These are phyloP conservation scores for Rosa hybrid DNA, from an alignment of 331 rosid species.

Conservation along the genomic window DNA sequence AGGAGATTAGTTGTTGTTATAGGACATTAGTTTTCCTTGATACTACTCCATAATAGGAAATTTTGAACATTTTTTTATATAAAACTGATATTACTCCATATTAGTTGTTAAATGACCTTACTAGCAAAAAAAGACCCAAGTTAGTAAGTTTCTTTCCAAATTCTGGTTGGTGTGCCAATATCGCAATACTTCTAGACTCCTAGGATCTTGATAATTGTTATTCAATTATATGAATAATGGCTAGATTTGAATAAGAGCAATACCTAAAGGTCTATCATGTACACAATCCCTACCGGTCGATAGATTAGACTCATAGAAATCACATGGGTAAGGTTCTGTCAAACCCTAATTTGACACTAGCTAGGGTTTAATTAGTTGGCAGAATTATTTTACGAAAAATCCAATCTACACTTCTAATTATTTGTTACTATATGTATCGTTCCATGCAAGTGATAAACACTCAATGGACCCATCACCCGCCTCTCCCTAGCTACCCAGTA, in stretches of 20 bases:
- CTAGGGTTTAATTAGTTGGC: neutral
- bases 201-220: no score
- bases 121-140: no score
- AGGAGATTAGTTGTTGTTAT: no score
- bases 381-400: neutral
- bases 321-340: neutral
- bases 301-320: neutral
- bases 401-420: neutral
- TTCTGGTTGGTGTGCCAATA: no score
- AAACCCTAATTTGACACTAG: neutral
- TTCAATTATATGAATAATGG: neutral
- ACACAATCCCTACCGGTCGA: no score
- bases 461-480: conserved; percentile 3
- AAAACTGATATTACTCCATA: no score
- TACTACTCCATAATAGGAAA: no score
- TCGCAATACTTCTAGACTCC: no score
- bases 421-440: neutral
- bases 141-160: no score
- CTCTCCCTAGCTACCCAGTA: neutral
- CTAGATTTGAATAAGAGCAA: neutral
- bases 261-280: neutral
- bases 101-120: no score
- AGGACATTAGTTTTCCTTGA: no score
- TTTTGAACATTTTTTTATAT: no score
- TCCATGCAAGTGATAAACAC: neutral